phyloP scores from a whole-genome alignment of 164 flowering plant genomes.

The Berberis thunbergii region DNA sequence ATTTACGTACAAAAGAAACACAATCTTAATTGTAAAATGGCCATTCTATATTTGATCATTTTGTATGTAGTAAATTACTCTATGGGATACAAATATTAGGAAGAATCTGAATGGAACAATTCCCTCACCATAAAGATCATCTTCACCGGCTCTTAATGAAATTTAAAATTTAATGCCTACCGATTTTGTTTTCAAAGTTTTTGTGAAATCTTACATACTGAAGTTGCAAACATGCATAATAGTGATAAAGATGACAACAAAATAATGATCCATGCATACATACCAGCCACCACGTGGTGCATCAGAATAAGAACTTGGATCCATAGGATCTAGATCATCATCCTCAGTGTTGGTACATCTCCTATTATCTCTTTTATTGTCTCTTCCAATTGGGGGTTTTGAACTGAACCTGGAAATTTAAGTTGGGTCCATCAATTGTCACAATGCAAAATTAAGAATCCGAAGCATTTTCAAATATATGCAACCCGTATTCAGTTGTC shows the following conservation, averaged over 20 bases:
- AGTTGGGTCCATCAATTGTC: not conserved
- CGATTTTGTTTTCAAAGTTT: too few relatives aligned
- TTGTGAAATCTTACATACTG: too few relatives aligned
- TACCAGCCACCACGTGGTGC: conserved; percentile 99
- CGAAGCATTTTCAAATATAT: not conserved
- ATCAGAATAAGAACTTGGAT: conserved; percentile 97
- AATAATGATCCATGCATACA: conserved; percentile 2
- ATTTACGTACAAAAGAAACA: too few relatives aligned
- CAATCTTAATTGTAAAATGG: too few relatives aligned
- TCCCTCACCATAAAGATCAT: too few relatives aligned
- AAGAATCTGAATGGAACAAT: too few relatives aligned
- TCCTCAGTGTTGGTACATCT: conserved; percentile 66
- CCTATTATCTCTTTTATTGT: conserved; percentile 42
- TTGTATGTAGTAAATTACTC: too few relatives aligned
- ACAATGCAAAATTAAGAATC: not conserved
- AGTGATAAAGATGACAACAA: not conserved
- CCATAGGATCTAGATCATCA: conserved; percentile 99
- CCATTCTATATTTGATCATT: too few relatives aligned
- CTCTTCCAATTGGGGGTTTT: conserved; percentile 75
- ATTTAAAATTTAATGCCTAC: too few relatives aligned
- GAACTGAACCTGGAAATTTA: conserved; percentile 36
- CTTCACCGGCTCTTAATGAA: too few relatives aligned
- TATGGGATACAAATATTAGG: too few relatives aligned
- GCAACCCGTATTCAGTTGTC: not conserved
- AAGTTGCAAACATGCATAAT: not conserved